These are phyloP conservation scores for Clitoria ternatea DNA, from an alignment of 306 rosid species.

Conservation along the genomic window DNA sequence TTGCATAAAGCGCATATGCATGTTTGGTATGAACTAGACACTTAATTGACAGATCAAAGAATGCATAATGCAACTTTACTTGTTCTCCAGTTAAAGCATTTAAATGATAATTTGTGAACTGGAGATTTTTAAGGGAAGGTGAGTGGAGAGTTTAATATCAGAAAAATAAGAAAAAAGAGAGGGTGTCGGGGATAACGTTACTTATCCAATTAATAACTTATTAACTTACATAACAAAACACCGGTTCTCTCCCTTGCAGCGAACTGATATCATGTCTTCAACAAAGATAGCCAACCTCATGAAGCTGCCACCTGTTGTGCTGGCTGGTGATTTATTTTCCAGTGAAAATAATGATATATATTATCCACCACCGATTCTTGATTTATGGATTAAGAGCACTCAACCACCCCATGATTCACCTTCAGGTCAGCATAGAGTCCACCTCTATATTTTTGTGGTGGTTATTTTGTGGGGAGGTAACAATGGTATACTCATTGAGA, in stretches of 20 bases:
- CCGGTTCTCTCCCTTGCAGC: constrained; percentile 36
- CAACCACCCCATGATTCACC: constrained; percentile 50
- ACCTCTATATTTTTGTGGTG: too few relatives aligned
- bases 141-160: background rate
- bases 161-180: background rate
- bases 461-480: background rate
- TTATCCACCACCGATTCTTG: constrained; percentile 68
- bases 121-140: background rate
- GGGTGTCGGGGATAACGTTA: background rate
- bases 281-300: constrained; percentile 58
- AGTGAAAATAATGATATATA: constrained; percentile 44
- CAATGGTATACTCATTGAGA: background rate
- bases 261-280: constrained; percentile 30
- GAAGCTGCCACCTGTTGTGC: constrained; percentile 67
- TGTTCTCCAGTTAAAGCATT: background rate
- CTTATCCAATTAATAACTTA: background rate
- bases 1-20: background rate
- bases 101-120: background rate
- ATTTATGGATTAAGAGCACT: constrained; percentile 61
- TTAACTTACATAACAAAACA: background rate
- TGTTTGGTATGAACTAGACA: background rate
- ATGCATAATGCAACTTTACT: background rate
- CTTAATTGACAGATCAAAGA: background rate
- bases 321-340: constrained; percentile 46
- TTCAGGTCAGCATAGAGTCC: constrained; percentile 51